Conservation (phyloP, 2,329 filamentous ascomycete genomes). For the Hymenoscyphus fraxineus region DNA sequence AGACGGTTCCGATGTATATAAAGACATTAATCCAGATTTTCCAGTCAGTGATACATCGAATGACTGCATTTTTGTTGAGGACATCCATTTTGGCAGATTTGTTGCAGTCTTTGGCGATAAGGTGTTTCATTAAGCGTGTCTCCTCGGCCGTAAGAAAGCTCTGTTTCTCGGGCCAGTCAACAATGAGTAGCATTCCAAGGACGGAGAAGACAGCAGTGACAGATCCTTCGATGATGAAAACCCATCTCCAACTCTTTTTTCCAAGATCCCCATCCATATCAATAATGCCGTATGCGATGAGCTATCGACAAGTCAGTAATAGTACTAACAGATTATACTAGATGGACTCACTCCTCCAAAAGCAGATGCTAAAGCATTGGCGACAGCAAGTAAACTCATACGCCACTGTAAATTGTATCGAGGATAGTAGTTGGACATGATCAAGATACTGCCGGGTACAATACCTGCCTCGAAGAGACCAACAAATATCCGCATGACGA, state of each 20-base stretch:
- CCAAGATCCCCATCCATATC: constrained; percentile 44
- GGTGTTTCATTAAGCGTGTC: not conserved
- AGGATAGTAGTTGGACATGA: constrained; percentile 8
- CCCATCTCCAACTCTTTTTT: constrained; percentile 48
- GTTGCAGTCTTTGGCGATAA: constrained; percentile 10
- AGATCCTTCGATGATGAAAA: constrained; percentile 43
- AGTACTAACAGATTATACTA: not conserved
- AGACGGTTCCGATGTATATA: constrained; percentile 6
- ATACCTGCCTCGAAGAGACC: constrained; percentile 6
- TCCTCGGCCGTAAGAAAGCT: constrained; percentile 4
- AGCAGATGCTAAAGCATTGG: constrained; percentile 7
- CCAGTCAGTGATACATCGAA: constrained; percentile 5
- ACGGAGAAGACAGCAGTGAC: constrained; percentile 35
- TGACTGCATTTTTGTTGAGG: not conserved
- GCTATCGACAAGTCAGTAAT: constrained; percentile 10
- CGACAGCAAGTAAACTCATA: constrained; percentile 4
- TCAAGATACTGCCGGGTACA: constrained; percentile 4
- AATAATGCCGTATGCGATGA: constrained; percentile 46
- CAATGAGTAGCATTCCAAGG: constrained; percentile 5
- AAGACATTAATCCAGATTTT: constrained; percentile 9
- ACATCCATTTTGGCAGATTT: constrained; percentile 6
- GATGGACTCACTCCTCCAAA: constrained; percentile 3
- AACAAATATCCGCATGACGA: constrained; percentile 8
- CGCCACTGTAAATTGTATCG: constrained; percentile 10
- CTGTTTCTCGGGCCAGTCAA: constrained; percentile 9